Evolutionary conservation across 108 stramenopile species (phyloP), one percentile per base, ranked within the genome.

Genomic region (Skeletonema menzelii): DNA sequence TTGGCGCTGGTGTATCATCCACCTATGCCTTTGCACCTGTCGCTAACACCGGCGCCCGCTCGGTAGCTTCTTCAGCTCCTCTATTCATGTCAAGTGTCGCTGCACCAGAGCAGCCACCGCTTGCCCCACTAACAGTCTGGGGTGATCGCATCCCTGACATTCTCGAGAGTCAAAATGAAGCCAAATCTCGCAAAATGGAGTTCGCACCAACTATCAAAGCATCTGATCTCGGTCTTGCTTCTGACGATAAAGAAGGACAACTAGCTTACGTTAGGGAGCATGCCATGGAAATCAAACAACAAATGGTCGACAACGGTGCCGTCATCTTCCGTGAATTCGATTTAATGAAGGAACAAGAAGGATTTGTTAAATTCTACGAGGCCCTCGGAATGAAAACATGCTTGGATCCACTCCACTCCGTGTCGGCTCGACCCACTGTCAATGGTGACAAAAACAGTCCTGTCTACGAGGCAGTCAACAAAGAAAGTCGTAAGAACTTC

Each of bases 391-490:
- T 95, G 92, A 88, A 88, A 71, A 79, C 82, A 22, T 95, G 95
- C 70, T 73, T 91, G 65, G 95, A 95, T 81, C 95, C 95, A 4
- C 80, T 95, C 35, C 92, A 93, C 69, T 88, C 89, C 10, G 95
- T 95, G 0, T 79, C 81, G 24, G 94, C 94, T 6, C 86, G 94
- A 35, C 94, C 94, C 0, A 93, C 92, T 19, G 91, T 92, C 37
- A 91, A 95, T 71, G 94, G 94, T 59, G 72, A 76, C 40, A 91
- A 88, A 68, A 83, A 91, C 67, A 80, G 80, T 32, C 90, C 91
- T 0, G 92, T 95, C 19, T 95, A 95, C 76, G 92, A 95, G 72
- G 95, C 95, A 13, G 95, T 95, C 37, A 95, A 95, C 76, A 95
- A 95, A 82, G 92, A 95, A 77, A 83, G 81, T 59, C 88, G 95